Evolutionary conservation across 2,329 filamentous ascomycete genomes (phyloP), one percentile per base, ranked within the genome.

Genomic region (Beauveria caledonica): DNA sequence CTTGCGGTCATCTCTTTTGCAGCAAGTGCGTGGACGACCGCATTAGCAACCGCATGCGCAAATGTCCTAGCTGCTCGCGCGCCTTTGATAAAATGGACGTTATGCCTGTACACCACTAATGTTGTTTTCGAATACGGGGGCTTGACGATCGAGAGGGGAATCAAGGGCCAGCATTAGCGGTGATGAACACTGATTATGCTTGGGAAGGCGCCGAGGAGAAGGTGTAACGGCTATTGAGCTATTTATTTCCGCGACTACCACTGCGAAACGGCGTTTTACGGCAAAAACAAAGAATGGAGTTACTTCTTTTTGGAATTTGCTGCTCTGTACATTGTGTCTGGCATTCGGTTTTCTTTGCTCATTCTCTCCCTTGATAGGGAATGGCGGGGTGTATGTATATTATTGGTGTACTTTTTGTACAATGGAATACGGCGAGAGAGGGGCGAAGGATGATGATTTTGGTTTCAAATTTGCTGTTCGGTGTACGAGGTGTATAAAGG

Each of bases 1-100:
- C 90, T 1, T 99, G 94, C 72, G 94, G 94, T 1, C 94, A 99
- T 73, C 84, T 96, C 53, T 96, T 97, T 74, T 99, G 94, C 81
- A 87, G 87, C 69, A 82, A 86, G 52, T 99, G 94, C 71, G 89
- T 97, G 25, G 90, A 96, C 65, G 89, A 95, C 69, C 87, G 94
- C 61, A 86, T 97, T 63, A 86, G 85, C 50, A 96, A 94, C 69
- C 89, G 94, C 40, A 92, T 93, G 76, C 85, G 94, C 66, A 97
- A 97, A 74, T 99, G 94, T 70, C 94, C 94, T 3, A 93, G 90
- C 67, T 99, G 95, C 79, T 91, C 89, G 68, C 89, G 89, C 74
- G 86, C 90, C 4, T 99, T 99, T 71, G 93, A 96, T 68, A 89
- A 86, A 72, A 89, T 89, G 74, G 94, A 99, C 71, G 86, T 91